A percentile compares a stretch with the other conserved stretches of the same genome.
These are phyloP conservation scores for Cladobotryum mycophilum DNA, from an alignment of 2,329 filamentous ascomycete genomes.

Conservation along the genomic window DNA sequence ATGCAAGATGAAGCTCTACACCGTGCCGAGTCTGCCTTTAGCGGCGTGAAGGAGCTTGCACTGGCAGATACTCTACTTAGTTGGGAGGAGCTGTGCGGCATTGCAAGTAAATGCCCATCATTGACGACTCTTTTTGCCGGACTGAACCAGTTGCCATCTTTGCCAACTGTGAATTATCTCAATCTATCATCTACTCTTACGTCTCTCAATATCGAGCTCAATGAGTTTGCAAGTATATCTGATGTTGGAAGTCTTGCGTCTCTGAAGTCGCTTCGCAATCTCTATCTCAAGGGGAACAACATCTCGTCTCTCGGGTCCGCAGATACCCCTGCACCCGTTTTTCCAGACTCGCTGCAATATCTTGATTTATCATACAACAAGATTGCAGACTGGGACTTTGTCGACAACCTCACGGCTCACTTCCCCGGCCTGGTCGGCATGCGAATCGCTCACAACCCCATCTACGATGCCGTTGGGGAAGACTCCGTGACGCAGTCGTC, in stretches of 20 bases:
- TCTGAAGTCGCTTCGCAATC: conserved; percentile 47
- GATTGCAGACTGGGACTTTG: conserved; percentile 63
- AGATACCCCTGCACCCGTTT: conserved; percentile 33
- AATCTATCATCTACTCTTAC: conserved; percentile 47
- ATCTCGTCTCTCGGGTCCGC: conserved; percentile 43
- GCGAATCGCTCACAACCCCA: conserved; percentile 78
- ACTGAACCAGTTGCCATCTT: conserved; percentile 49
- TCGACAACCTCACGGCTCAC: conserved; percentile 58
- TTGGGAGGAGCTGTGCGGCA: conserved; percentile 57
- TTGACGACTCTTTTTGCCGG: conserved; percentile 47
- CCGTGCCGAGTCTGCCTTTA: conserved; percentile 36
- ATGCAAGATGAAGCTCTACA: conserved; percentile 29
- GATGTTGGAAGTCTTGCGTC: conserved; percentile 49
- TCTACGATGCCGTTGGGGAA: conserved; percentile 55
- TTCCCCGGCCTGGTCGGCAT: conserved; percentile 72
- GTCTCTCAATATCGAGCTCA: conserved; percentile 65
- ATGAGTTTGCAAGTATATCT: conserved; percentile 55
- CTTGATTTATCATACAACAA: conserved; percentile 70
- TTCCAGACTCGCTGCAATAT: conserved; percentile 51
- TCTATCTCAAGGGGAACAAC: conserved; percentile 71
- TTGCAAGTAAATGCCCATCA: conserved; percentile 47
- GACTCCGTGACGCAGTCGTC: conserved; percentile 45
- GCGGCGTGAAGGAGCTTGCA: conserved; percentile 52
- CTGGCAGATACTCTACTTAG: conserved; percentile 61
- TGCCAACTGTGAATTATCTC: conserved; percentile 38